phyloP scores from a whole-genome alignment of 768 basidiomycete species.

The Psilocybe sp. region DNA sequence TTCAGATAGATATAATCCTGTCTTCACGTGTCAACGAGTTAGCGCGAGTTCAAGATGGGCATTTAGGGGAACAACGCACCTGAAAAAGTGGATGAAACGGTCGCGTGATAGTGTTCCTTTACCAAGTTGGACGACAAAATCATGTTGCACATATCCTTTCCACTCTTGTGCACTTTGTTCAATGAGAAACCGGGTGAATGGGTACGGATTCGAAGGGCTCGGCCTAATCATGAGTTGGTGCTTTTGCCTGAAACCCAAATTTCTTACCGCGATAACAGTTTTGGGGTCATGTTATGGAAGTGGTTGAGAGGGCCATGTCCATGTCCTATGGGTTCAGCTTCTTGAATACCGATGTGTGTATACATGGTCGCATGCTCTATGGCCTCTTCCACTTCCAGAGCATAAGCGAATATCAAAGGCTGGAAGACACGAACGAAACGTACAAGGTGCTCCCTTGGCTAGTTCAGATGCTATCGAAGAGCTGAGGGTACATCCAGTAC shows the following conservation, averaged over 20 bases:
- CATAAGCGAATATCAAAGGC: not conserved
- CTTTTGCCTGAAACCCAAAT: not conserved
- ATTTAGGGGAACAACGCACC: slow-evolving; percentile 38
- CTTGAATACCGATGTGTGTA: slow-evolving; percentile 71
- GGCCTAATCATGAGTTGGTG: slow-evolving; percentile 37
- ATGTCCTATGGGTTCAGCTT: slow-evolving; percentile 62
- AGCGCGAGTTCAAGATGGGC: not conserved
- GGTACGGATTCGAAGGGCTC: slow-evolving; percentile 59
- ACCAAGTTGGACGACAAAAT: slow-evolving; percentile 78
- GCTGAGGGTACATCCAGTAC: slow-evolving; percentile 91
- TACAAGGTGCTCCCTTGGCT: slow-evolving; percentile 48
- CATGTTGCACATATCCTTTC: slow-evolving; percentile 78
- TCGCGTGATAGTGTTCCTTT: slow-evolving; percentile 62
- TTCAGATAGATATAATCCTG: slow-evolving; percentile 82
- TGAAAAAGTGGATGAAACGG: slow-evolving; percentile 83
- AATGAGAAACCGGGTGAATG: slow-evolving; percentile 66
- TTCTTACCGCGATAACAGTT: slow-evolving; percentile 47
- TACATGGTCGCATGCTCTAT: slow-evolving; percentile 61
- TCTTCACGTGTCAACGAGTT: slow-evolving; percentile 29
- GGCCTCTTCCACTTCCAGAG: slow-evolving; percentile 42
- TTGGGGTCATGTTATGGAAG: slow-evolving; percentile 53
- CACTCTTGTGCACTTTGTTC: slow-evolving; percentile 51
- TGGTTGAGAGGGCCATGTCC: slow-evolving; percentile 91
- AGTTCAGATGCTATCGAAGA: slow-evolving; percentile 74
- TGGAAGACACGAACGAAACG: not conserved